These are phyloP conservation scores for Mediolabrus comicus DNA, from an alignment of 108 stramenopile genomes.

Conservation along the genomic window DNA sequence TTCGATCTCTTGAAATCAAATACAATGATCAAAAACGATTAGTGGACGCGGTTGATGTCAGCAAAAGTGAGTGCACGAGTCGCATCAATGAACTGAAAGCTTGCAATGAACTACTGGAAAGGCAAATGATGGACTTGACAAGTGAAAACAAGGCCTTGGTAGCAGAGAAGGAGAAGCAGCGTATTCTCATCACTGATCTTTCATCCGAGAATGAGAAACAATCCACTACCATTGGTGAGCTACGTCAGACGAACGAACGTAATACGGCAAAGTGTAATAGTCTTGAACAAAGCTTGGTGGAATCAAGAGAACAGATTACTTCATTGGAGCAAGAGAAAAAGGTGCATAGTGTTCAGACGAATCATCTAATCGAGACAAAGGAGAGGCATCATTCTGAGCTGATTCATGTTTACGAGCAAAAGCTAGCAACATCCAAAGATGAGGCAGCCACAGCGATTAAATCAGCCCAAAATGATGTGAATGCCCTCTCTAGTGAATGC, in stretches of 20 bases:
- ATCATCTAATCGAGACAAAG: not conserved
- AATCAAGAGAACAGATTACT: not conserved
- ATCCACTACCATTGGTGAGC: not conserved
- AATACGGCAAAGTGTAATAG: not conserved
- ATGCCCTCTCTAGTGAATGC: slow-evolving; percentile 24
- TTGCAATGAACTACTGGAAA: not conserved
- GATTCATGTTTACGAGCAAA: not conserved
- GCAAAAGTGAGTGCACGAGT: not conserved
- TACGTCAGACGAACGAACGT: not conserved
- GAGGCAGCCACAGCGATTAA: not conserved
- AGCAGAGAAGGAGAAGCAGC: not conserved
- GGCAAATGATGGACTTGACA: not conserved
- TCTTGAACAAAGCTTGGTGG: not conserved
- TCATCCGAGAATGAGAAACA: not conserved
- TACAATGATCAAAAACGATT: not conserved
- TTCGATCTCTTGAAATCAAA: not conserved
- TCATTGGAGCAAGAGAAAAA: not conserved
- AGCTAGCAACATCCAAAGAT: not conserved
- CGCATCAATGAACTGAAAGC: not conserved
- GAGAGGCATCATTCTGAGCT: not conserved
- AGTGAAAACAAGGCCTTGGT: not conserved
- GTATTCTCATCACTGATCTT: not conserved
- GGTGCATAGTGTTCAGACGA: not conserved
- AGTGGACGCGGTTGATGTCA: not conserved
- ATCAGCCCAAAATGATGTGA: not conserved